Conservation (phyloP, 345 rosid genomes). For the Mercurialis annua region DNA sequence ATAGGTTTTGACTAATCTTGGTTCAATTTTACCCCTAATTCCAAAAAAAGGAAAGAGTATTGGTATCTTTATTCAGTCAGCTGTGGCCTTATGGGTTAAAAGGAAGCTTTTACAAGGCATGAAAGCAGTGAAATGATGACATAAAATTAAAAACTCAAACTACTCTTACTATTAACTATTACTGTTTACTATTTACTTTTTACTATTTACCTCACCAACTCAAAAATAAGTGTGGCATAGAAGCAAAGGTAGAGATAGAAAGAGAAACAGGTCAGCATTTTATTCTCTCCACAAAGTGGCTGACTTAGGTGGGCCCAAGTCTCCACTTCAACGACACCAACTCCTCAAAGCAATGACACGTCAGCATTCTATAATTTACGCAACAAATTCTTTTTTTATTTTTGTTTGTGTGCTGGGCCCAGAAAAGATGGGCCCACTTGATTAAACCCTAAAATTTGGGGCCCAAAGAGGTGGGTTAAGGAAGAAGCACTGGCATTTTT, state of each 20-base stretch:
- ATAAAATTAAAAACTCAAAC: neutral
- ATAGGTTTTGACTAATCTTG: conserved; percentile 19
- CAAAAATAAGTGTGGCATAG: conserved; percentile 33
- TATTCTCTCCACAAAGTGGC: conserved; percentile 20
- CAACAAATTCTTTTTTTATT: conserved; percentile 21
- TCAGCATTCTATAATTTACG: conserved; percentile 40
- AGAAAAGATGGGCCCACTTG: conserved; percentile 43
- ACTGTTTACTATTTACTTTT: neutral
- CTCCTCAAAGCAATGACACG: conserved; percentile 33
- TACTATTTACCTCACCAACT: neutral
- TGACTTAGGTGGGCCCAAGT: conserved; percentile 37
- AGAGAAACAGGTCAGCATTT: neutral
- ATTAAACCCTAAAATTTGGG: conserved; percentile 41
- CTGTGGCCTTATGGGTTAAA: conserved; percentile 5
- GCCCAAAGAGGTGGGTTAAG: conserved; percentile 36
- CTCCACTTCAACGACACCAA: conserved; percentile 58
- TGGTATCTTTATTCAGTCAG: too few species aligned
- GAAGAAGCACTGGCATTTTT: conserved; percentile 39
- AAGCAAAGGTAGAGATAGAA: conserved; percentile 33
- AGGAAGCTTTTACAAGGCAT: conserved; percentile 27
- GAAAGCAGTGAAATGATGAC: conserved; percentile 19
- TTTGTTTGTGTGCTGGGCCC: conserved; percentile 23
- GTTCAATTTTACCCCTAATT: conserved; percentile 29
- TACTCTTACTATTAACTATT: neutral
- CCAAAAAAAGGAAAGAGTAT: neutral